phyloP scores from a whole-genome alignment of 352 stramenopile genomes.

The Phytophthora tubulina region DNA sequence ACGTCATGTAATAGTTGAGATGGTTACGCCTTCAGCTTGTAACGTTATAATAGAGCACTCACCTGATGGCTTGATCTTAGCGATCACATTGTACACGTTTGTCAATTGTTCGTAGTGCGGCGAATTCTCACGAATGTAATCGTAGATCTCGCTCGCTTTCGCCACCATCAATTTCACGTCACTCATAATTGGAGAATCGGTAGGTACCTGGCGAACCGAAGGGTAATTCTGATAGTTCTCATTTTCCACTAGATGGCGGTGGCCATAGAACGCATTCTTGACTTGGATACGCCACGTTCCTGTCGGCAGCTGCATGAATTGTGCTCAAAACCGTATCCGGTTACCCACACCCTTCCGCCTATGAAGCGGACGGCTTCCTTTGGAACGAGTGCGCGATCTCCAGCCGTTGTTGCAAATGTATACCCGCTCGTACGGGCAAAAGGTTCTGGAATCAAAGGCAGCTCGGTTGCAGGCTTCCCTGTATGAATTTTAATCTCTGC shows the following conservation, averaged over 20 bases:
- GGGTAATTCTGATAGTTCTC: conserved; percentile 2
- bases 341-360: background rate
- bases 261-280: conserved; percentile 10
- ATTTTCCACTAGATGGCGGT: background rate
- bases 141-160: conserved; percentile 32
- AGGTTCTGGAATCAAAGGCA: conserved; percentile 2
- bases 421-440: conserved; percentile 9
- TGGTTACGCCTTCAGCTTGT: too few species aligned
- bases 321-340: background rate
- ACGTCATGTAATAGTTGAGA: too few species aligned
- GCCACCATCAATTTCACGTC: conserved; percentile 13
- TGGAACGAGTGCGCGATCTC: conserved; percentile 7
- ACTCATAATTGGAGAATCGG: background rate
- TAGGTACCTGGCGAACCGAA: background rate
- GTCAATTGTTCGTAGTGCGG: background rate
- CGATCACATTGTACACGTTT: conserved; percentile 16
- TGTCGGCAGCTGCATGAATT: background rate
- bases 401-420: conserved; percentile 20
- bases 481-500: too few species aligned
- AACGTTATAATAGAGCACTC: background rate
- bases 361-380: background rate
- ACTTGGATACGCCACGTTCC: conserved; percentile 1
- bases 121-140: conserved; percentile 9
- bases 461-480: background rate
- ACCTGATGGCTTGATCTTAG: conserved; percentile 19